Evolutionary conservation across 1,139 yeast genomes (phyloP).

Genomic region (Sugiyamaella xylanicola): DNA sequence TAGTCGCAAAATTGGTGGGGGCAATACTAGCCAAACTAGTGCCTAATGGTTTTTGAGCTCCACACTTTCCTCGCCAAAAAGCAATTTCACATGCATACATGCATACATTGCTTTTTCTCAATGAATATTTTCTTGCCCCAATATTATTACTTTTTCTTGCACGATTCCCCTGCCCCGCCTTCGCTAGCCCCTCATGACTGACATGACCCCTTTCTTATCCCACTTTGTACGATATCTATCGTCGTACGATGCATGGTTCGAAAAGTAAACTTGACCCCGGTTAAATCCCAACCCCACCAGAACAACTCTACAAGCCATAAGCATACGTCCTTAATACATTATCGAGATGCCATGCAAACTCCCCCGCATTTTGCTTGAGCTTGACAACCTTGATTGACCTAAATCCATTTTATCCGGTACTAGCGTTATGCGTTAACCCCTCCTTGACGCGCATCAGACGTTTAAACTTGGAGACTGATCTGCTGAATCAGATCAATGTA

Average conservation of each 20-base stretch:
- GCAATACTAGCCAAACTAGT: not conserved
- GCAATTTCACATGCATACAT: not conserved
- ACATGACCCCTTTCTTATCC: not conserved
- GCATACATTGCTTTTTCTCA: not conserved
- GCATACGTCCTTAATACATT: not conserved
- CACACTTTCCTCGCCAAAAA: not conserved
- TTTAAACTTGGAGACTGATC: not conserved
- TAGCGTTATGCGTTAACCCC: slow-evolving; percentile 9
- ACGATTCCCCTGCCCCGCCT: not conserved
- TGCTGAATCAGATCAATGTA: not conserved
- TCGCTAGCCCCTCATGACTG: not conserved
- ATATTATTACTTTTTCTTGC: not conserved
- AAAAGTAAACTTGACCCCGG: not conserved
- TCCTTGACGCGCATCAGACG: slow-evolving; percentile 3
- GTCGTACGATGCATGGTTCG: not conserved
- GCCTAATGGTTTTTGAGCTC: not conserved
- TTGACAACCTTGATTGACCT: slow-evolving; percentile 5
- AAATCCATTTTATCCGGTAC: not conserved
- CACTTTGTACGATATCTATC: not conserved
- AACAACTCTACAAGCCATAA: not conserved
- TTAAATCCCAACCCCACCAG: not conserved
- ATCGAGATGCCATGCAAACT: slow-evolving; percentile 1
- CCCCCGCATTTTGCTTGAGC: slow-evolving; percentile 11
- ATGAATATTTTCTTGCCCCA: too few relatives aligned
- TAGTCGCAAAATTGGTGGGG: not conserved